Percentiles rank a stretch among this genome's conserved stretches.
phyloP scores from a whole-genome alignment of 805 yeast genomes.

The Priceomyces medius region DNA sequence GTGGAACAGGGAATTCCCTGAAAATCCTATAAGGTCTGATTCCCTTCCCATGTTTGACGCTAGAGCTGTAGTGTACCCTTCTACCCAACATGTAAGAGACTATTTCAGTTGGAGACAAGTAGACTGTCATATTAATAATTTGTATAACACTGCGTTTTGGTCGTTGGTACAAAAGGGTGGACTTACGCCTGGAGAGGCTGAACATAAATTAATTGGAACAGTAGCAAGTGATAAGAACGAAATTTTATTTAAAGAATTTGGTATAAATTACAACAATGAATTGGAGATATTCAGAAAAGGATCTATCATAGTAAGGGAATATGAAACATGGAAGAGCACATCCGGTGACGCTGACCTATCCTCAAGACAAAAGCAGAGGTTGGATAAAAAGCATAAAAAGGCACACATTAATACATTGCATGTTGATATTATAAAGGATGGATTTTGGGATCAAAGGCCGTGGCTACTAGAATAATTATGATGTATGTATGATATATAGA shows the following conservation, averaged over 20 bases:
- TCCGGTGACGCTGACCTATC: slow-evolving; percentile 14
- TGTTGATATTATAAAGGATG: slow-evolving; percentile 61
- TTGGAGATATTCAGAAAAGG: slow-evolving; percentile 89
- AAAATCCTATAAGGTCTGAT: slow-evolving; percentile 43
- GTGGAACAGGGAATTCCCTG: slow-evolving; percentile 65
- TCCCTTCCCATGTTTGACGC: slow-evolving; percentile 88
- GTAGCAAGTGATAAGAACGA: slow-evolving; percentile 85
- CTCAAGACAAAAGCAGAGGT: slow-evolving; percentile 50
- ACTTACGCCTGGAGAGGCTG: slow-evolving; percentile 76
- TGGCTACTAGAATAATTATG: slow-evolving; percentile 19
- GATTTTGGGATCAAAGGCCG: slow-evolving; percentile 58
- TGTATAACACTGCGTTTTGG: slow-evolving; percentile 95
- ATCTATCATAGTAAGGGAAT: slow-evolving; percentile 56
- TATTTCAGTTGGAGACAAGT: slow-evolving; percentile 94
- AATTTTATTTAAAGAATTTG: slow-evolving; percentile 71
- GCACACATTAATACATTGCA: slow-evolving; percentile 48
- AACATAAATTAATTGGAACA: slow-evolving; percentile 72
- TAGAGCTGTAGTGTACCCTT: slow-evolving; percentile 85
- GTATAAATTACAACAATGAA: slow-evolving; percentile 88
- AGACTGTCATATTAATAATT: slow-evolving; percentile 92
- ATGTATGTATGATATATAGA: background rate
- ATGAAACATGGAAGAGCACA: slow-evolving; percentile 16
- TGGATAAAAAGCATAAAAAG: slow-evolving; percentile 48
- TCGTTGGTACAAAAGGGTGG: slow-evolving; percentile 68
- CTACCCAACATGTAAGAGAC: slow-evolving; percentile 58